A percentile compares a stretch with the other conserved stretches of the same genome.
These are phyloP conservation scores for Fomitopsis serialis DNA, from an alignment of 768 basidiomycete species.

Conservation along the genomic window DNA sequence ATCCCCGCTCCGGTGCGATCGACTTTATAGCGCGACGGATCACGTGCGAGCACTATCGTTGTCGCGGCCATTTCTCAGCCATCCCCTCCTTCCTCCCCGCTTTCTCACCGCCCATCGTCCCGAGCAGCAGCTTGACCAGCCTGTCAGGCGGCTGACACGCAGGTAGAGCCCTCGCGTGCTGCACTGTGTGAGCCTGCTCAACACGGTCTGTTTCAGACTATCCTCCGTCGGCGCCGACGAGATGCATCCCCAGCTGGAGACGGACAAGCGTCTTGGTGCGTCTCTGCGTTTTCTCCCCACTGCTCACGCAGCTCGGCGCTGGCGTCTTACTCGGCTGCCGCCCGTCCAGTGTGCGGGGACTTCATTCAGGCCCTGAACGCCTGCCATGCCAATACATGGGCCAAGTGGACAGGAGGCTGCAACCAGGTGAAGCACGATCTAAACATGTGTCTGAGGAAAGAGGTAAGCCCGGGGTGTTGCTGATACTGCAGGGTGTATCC, in stretches of 20 bases:
- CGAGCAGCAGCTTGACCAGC: background rate
- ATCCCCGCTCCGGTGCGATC: slow-evolving; percentile 10
- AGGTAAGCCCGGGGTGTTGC: slow-evolving; percentile 38
- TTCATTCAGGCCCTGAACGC: slow-evolving; percentile 73
- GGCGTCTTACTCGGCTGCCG: slow-evolving; percentile 10
- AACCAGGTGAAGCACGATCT: slow-evolving; percentile 63
- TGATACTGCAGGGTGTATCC: slow-evolving; percentile 6
- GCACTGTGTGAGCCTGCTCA: background rate
- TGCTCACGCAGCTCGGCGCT: background rate
- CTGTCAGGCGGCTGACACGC: background rate
- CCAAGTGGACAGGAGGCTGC: slow-evolving; percentile 63
- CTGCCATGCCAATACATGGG: slow-evolving; percentile 63
- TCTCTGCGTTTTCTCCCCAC: background rate
- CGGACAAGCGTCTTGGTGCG: slow-evolving; percentile 18
- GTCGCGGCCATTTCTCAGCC: slow-evolving; percentile 2
- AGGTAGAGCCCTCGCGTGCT: too few relatives aligned
- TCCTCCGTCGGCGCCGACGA: slow-evolving; percentile 1
- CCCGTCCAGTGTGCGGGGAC: slow-evolving; percentile 56
- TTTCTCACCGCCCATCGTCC: background rate
- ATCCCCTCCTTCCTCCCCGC: background rate
- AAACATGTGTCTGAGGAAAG: slow-evolving; percentile 64
- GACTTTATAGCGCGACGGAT: slow-evolving; percentile 4
- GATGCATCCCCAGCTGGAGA: slow-evolving; percentile 24
- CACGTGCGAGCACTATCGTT: background rate
- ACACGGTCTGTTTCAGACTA: background rate